These are phyloP conservation scores for Saccharum spontaneum DNA, from an alignment of 176 grass and related monocot species.

Conservation along the genomic window DNA sequence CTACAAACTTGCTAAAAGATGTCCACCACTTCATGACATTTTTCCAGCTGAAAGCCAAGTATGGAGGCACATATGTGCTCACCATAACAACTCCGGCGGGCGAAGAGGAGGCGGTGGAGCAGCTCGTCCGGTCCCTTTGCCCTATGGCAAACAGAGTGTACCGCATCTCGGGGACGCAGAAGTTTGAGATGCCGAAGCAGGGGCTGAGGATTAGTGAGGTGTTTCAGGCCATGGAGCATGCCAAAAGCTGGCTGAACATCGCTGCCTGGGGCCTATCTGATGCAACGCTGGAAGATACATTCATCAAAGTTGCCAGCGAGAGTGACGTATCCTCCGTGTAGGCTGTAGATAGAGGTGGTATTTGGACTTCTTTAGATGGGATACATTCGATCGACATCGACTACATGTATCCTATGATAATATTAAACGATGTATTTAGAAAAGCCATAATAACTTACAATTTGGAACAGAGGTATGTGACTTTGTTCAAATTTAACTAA, in stretches of 20 bases:
- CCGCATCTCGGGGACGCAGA: constrained; percentile 49
- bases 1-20: background rate
- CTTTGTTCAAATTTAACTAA: background rate
- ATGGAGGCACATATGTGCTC: constrained; percentile 48
- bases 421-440: no score
- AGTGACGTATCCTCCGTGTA: constrained; percentile 20
- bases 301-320: constrained; percentile 44
- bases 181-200: constrained; percentile 55
- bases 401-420: no score
- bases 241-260: constrained; percentile 28
- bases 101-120: constrained; percentile 37
- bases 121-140: constrained; percentile 30
- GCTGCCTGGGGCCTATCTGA: constrained; percentile 46
- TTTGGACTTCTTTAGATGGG: background rate
- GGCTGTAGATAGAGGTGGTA: background rate
- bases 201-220: constrained; percentile 35
- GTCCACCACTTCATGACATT: background rate
- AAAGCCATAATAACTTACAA: no score
- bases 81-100: constrained; percentile 13
- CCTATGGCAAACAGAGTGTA: constrained; percentile 24
- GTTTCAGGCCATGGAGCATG: constrained; percentile 40
- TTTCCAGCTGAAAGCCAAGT: constrained; percentile 50
- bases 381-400: no score
- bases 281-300: constrained; percentile 46
- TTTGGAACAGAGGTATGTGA: no score